Base-by-base conservation (phyloP, 352 stramenopile genomes). In the Phytopythium delawarense region DNA sequence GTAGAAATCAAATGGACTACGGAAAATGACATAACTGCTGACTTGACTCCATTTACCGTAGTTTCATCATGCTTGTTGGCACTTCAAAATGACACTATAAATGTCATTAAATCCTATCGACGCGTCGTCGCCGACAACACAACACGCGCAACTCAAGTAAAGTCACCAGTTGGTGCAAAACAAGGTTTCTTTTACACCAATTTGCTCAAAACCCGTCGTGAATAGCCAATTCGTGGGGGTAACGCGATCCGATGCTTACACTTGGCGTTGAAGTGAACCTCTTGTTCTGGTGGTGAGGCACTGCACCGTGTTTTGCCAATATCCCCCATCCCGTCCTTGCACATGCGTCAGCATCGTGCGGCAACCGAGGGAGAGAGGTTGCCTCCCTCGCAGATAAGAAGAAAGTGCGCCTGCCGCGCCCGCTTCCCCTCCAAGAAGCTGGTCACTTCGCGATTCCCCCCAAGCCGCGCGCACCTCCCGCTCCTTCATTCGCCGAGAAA, bases 381-480 rank as follows among this genome's bases (percentile, higher is more conserved):
- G n/a, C 11, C 25, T 40, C 59, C 25, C 39, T 42, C 52, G n/a
- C 4, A 30, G 46, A 32, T 12, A 52, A 52, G 46, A 52, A 52
- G 11, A 15, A 45, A n/a, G 40, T 21, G 40, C 40, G 40, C 16
- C 23, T 3, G 25, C 25, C 3, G 16, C 49, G 23, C 49, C 50
- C n/a, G 52, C 32, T 58, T 51, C 48, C 60, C 45, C 23, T 20
- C 15, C 7, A 11, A 21, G 21, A 11, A 21, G 21, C 18, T 40
- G 20, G 62, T 39, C 64, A 70, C 46, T 70, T 34, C 32, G 23
- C n/a, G 63, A 70, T 39, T 62, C 34, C 39, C 60, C 61, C n/a
- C n/a, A 11, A 8, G 37, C n/a, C 57, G 23, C 35, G 42, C 34
- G 13, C 44, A 16, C 62, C 61, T 44, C 13, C 50, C 44, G 9